Evolutionary conservation across 352 stramenopile genomes (phyloP), one percentile per base, ranked within the genome.

Genomic region (Phytopythium ostracodes): DNA sequence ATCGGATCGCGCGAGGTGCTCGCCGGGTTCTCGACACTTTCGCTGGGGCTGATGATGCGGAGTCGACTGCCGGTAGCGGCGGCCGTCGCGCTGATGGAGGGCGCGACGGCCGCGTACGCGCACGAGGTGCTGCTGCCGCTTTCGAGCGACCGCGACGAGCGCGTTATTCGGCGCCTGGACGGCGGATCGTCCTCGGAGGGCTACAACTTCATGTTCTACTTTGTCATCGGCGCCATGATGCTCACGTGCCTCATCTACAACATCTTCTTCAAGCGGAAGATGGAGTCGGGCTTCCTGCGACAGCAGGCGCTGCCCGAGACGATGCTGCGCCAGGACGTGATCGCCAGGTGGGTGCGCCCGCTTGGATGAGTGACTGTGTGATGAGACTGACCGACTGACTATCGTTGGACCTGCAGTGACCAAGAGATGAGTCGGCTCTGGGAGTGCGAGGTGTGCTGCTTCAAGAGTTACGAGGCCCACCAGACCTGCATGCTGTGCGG

Each of bases 381-480:
- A n/a, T n/a, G n/a, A n/a, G n/a, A n/a, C n/a, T n/a, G n/a, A n/a
- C n/a, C n/a, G n/a, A n/a, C n/a, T n/a, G n/a, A n/a, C n/a, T n/a
- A n/a, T n/a, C n/a, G n/a, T n/a, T n/a, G n/a, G n/a, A n/a, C n/a
- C n/a, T n/a, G n/a, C 8, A 94, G 86, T 54, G 86, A 95, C 70
- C 84, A 91, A 64, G 82, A 92, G 59, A 92, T 93, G 75, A 91
- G 81, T 43, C 81, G 75, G 18, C 62, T 95, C 12, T 97, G 91
- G 91, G 82, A 92, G 58, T 97, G 91, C 64, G 84, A 92, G n/a
- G 89, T 97, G n/a, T 97, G 91, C 63, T 89, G 77, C 38, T 97
- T 97, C 65, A 96, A 96, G 70, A 97, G 92, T 72, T 92, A 95
- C 67, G 84, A 93, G 20, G 79, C 84, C 0, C 88, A 93, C 59